Evolutionary conservation across 768 basidiomycete genomes (phyloP), one percentile per base, ranked within the genome.

Genomic region (Cubamyces sp.): DNA sequence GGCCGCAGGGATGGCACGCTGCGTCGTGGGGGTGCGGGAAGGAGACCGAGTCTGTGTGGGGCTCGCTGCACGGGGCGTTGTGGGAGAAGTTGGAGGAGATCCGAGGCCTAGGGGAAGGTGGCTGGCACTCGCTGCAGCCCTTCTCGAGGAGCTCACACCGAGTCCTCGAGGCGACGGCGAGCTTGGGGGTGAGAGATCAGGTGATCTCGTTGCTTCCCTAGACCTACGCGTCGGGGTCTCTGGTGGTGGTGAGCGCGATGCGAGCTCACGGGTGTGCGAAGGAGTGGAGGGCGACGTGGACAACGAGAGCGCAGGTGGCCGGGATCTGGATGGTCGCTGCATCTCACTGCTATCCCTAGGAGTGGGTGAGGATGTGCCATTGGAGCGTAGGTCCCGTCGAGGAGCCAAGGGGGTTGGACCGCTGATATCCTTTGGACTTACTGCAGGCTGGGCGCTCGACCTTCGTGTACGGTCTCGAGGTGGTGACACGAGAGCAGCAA

Each of bases 401-500:
- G 77, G 69, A 19, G 68, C 53, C 25, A 80, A 68, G 34, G 76
- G 76, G 26, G 73, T 72, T 43, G 79, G 78, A 19, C 74, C 71
- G 62, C 79, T 78, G 43, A 82, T 79, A 40, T 83, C 78, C 66
- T 67, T 75, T 68, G 54, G 64, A 60, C 60, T 65, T 54, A 66
- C 52, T 41, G 68, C 60, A 42, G 74, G 67, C 55, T 73, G 73
- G 64, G 69, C 70, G 47, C 74, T 82, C 37, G 78, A 70, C 65
- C 79, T 76, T 65, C 81, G 74, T 54, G 77, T 65, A 57, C 80
- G 78, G 25, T 80, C 79, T 57, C 79, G 78, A 23, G 78, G 68
- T 37, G 83, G 83, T 16, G 84, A 80, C n/a, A 75, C 75, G 21
- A 82, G 73, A 37, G 73, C 75, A 60, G 79, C 74, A 65, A 76